Conservation (phyloP, 306 rosid species). For the cucumber (Cucumis sativus) region Cucumber_9930_V3 NC_026658.2:1180501-1181000, state of each 20-base stretch:
- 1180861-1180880: not conserved
- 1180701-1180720: not conserved
- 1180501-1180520: not conserved
- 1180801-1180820: not conserved
- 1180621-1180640: conserved; percentile 48
- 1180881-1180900: not conserved
- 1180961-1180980: not conserved
- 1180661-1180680: not conserved
- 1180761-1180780: not conserved
- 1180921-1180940: not conserved
- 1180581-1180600: conserved; percentile 53
- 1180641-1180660: conserved; percentile 49
- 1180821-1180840: not conserved
- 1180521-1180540: conserved; percentile 3
- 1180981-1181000: conserved; percentile 11
- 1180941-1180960: not conserved
- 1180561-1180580: conserved; percentile 53
- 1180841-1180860: not conserved
- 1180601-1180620: conserved; percentile 69
- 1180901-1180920: not conserved
- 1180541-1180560: conserved; percentile 20
- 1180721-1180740: conserved; percentile 9
- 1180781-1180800: not conserved
- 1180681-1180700: not conserved
- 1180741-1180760: conserved; percentile 25